Percentiles rank a stretch among this genome's conserved stretches.
Conservation (phyloP, 306 rosid species). For the Castanopsis chinensis region DNA sequence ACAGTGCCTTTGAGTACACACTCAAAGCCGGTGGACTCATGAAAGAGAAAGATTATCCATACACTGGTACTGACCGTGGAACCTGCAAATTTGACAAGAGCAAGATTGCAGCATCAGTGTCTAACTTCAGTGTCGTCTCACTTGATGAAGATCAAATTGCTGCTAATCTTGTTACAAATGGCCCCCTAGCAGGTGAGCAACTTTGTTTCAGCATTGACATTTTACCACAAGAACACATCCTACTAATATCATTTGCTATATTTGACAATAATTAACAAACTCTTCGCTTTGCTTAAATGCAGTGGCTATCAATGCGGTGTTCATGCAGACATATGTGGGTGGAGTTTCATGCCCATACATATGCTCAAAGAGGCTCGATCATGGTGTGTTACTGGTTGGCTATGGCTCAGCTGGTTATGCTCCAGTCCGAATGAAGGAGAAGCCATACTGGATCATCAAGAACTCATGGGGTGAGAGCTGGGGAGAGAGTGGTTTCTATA, state of each 20-base stretch:
- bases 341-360: constrained; percentile 97
- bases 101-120: constrained; percentile 81
- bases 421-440: constrained; percentile 78
- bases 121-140: constrained; percentile 86
- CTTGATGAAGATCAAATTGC: constrained; percentile 88
- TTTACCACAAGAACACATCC: neutral
- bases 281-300: constrained; percentile 22
- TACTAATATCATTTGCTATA: neutral
- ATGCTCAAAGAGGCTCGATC: constrained; percentile 71
- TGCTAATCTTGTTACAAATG: constrained; percentile 87
- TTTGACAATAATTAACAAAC: constrained; percentile 1
- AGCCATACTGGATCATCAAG: constrained; percentile 89
- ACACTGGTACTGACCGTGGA: constrained; percentile 63
- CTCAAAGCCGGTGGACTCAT: constrained; percentile 87
- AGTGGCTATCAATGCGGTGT: constrained; percentile 96
- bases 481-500: constrained; percentile 95
- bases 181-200: constrained; percentile 84
- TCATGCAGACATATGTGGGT: constrained; percentile 86
- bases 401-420: constrained; percentile 75
- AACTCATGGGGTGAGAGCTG: constrained; percentile 92
- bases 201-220: neutral
- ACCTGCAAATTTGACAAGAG: constrained; percentile 76
- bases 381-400: constrained; percentile 87
- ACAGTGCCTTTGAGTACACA: constrained; percentile 92
- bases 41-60: constrained; percentile 91